Evolutionary conservation across 2,329 filamentous ascomycete species (phyloP), one percentile per base, ranked within the genome.

Genomic region (Waltergamsia citrina): DNA sequence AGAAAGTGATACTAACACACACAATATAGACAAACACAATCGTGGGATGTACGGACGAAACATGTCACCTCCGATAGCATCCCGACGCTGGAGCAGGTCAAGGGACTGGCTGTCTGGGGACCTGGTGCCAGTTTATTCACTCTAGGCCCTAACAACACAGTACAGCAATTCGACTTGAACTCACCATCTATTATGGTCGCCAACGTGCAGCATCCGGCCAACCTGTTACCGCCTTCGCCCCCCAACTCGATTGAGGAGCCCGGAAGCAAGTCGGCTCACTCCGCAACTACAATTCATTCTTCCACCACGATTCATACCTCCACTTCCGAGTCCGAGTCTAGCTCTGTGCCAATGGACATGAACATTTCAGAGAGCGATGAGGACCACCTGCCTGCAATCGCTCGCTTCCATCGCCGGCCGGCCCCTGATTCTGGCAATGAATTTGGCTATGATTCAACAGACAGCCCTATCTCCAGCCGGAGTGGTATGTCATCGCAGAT

Each of bases 41-140:
- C 87, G 38, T 98, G 92, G 90, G 92, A 98, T 66, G 92, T 98
- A 29, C 76, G 88, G 42, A 98, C 92, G n/a, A 96, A 96, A 55
- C 81, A 94, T 51, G 87, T 98, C 46, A 88, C 86, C 4, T 93
- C 79, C 57, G 88, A 95, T 49, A 72, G 75, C 38, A 84, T 96
- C 37, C 87, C 88, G 6, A 95, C 87, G 2, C 69, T 88, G 6
- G 81, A 92, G 24, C 78, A 81, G 43, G 74, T 95, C 38, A 74
- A 75, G 41, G 90, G 85, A 12, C 71, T 98, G 28, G 82, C 88
- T 29, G 82, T 88, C 40, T 94, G 92, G 55, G 92, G 90, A 2
- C 82, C 88, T 1, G 87, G 83, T 6, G 90, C 90, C n/a, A 84
- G 76, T 6, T 70, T 98, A 17, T 98, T 98, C 59, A 95, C 90